Conservation (phyloP, 306 rosid species). For the Malus sieversii region DNA sequence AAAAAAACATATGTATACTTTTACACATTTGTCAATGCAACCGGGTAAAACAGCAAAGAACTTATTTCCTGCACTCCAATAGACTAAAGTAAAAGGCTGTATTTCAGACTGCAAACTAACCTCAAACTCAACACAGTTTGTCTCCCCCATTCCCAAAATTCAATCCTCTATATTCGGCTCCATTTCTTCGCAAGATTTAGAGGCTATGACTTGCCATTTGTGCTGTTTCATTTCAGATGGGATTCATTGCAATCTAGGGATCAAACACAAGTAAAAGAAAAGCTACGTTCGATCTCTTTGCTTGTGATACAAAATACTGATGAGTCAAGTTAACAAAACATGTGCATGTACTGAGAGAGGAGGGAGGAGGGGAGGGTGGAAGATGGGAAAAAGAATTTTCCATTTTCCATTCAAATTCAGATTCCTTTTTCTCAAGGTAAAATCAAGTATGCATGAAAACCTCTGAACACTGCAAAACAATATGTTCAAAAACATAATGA, state of each 20-base stretch:
- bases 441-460: conserved; percentile 82
- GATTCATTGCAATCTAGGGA: not conserved
- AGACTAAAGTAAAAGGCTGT: not conserved
- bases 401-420: not conserved
- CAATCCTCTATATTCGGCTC: not conserved
- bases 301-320: not conserved
- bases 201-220: not conserved
- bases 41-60: not conserved
- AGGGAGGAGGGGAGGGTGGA: not conserved
- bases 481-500: not conserved
- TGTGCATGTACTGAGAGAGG: not conserved
- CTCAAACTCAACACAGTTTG: not conserved
- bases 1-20: not conserved
- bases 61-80: not conserved
- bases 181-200: not conserved
- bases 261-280: not conserved
- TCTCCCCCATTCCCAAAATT: not conserved
- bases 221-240: not conserved
- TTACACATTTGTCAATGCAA: not conserved
- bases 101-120: not conserved
- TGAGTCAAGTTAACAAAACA: not conserved
- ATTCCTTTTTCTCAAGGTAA: not conserved
- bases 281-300: not conserved
- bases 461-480: conserved; percentile 65
- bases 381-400: not conserved